A percentile compares a stretch with the other conserved stretches of the same genome.
These are phyloP conservation scores for Tuber umbilicatum DNA, from an alignment of 495 filamentous ascomycete species.

Conservation along the genomic window DNA sequence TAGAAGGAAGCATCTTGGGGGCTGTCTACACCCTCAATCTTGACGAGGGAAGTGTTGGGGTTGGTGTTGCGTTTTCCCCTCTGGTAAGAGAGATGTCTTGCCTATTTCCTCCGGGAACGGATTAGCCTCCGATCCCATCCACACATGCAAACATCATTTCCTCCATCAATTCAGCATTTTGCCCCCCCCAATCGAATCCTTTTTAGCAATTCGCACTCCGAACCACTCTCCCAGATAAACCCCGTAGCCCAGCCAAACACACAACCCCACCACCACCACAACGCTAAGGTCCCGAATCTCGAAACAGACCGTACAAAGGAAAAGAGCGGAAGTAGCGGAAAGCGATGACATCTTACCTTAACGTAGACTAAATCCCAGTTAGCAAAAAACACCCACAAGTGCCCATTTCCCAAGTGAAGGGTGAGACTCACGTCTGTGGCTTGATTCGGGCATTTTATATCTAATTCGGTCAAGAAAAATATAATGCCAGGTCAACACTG, in stretches of 20 bases:
- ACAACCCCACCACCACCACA: not conserved
- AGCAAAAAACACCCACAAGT: conserved; percentile 8
- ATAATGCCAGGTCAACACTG: conserved; percentile 9
- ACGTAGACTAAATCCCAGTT: conserved; percentile 33
- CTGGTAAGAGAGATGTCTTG: conserved; percentile 89
- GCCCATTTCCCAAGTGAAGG: not conserved
- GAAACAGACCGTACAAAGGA: not conserved
- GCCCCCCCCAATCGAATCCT: not conserved
- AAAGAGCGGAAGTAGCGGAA: not conserved
- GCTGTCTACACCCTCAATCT: conserved; percentile 94
- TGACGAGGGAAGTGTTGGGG: conserved; percentile 80
- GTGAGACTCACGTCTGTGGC: conserved; percentile 37
- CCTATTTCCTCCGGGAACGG: conserved; percentile 43
- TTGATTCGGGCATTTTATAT: conserved; percentile 37
- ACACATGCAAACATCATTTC: not conserved
- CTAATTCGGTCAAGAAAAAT: conserved; percentile 3
- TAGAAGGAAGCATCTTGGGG: conserved; percentile 63
- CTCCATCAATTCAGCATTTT: not conserved
- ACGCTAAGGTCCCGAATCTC: not conserved
- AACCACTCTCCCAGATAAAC: not conserved
- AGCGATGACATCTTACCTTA: conserved; percentile 28
- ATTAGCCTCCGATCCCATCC: not conserved
- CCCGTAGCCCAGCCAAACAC: not conserved
- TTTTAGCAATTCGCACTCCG: not conserved
- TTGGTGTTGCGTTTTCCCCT: conserved; percentile 77